Conservation (phyloP, 1,284 basidiomycete genomes). For the Cryptococcus maquisensis region DNA sequence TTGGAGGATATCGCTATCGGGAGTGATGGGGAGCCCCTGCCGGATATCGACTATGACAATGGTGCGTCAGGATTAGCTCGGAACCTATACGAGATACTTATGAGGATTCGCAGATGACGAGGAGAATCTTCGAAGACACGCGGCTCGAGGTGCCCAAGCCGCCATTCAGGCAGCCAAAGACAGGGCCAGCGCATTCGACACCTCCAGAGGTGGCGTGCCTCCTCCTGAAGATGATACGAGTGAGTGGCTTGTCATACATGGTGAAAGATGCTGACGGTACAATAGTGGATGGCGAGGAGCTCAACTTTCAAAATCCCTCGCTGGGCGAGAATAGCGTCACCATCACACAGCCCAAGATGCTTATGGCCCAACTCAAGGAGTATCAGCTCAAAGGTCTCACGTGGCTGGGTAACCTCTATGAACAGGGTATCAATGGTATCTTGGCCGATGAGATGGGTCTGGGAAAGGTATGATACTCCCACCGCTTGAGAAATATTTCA, state of each 20-base stretch:
- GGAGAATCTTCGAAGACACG: constrained; percentile 83
- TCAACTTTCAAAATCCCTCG: constrained; percentile 98
- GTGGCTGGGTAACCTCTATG: constrained; percentile 96
- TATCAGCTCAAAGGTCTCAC: constrained; percentile 98
- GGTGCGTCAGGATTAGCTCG: constrained; percentile 54
- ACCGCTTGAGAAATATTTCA: neutral
- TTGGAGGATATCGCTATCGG: constrained; percentile 54
- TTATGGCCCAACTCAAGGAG: constrained; percentile 95
- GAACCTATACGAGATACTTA: neutral
- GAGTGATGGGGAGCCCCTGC: constrained; percentile 56
- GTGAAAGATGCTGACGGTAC: neutral
- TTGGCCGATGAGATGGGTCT: constrained; percentile 98
- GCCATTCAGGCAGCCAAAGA: constrained; percentile 76
- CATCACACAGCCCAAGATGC: constrained; percentile 89
- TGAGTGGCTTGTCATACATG: constrained; percentile 4
- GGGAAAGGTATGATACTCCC: constrained; percentile 62
- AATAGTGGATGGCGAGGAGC: constrained; percentile 83
- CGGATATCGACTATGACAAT: constrained; percentile 91
- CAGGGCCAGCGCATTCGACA: constrained; percentile 82
- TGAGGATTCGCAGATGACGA: constrained; percentile 64
- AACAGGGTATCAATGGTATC: constrained; percentile 98
- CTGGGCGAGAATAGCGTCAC: constrained; percentile 82
- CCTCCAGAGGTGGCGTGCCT: constrained; percentile 50
- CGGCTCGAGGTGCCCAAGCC: constrained; percentile 83
- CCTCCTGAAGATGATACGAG: constrained; percentile 51